These are phyloP conservation scores for Ulmus americana DNA, from an alignment of 331 rosid genomes.

Conservation along the genomic window DNA sequence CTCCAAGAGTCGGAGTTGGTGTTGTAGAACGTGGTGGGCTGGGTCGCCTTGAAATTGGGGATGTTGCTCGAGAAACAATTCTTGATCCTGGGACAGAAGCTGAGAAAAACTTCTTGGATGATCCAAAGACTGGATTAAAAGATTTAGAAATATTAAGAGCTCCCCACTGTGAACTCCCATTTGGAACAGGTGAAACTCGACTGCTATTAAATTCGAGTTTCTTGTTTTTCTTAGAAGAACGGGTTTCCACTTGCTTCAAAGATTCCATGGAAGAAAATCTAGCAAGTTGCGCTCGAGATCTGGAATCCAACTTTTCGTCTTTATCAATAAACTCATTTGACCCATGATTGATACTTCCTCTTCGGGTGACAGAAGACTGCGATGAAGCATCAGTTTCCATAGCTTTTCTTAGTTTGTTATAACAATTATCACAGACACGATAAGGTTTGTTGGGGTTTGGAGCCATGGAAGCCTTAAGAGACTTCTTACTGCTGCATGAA, in stretches of 20 bases:
- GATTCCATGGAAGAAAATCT: conserved; percentile 79
- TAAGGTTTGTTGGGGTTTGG: conserved; percentile 97
- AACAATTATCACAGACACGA: conserved; percentile 97
- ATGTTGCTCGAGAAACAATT: conserved; percentile 96
- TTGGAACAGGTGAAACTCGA: conserved; percentile 93
- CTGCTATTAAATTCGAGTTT: conserved; percentile 96
- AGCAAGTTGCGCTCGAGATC: conserved; percentile 68
- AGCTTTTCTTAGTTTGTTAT: conserved; percentile 64
- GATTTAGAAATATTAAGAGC: conserved; percentile 81
- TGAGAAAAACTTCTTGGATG: conserved; percentile 95
- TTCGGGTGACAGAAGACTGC: conserved; percentile 80
- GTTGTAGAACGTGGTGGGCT: conserved; percentile 99
- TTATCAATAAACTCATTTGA: conserved; percentile 61
- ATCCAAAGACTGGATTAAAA: conserved; percentile 94
- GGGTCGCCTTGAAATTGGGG: conserved; percentile 95
- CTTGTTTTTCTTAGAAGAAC: conserved; percentile 89
- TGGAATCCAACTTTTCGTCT: conserved; percentile 79
- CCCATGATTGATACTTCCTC: conserved; percentile 82
- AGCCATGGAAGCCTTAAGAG: conserved; percentile 95
- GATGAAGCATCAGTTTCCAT: conserved; percentile 73
- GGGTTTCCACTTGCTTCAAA: conserved; percentile 79
- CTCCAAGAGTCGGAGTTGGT: conserved; percentile 97
- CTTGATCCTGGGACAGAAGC: conserved; percentile 99
- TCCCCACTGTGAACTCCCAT: conserved; percentile 96
- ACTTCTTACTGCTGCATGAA: conserved; percentile 96